Evolutionary conservation across 1,139 yeast species (phyloP).

Genomic region (Hemisphaericaspora xylanilytica): DNA sequence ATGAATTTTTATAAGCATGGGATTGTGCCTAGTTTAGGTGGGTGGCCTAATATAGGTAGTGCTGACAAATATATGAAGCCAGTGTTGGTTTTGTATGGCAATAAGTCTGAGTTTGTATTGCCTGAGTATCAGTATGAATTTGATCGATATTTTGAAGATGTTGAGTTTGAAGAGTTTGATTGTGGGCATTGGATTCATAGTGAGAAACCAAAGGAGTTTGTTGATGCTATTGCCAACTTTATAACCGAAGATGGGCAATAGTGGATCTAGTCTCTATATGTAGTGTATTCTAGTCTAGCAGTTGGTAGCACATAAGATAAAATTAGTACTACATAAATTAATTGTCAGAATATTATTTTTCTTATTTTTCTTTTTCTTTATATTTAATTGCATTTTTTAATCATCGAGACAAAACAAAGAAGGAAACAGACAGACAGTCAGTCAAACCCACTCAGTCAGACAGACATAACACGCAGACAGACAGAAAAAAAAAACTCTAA

Average conservation of each 20-base stretch:
- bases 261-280: no score
- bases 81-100: slow-evolving; percentile 41
- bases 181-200: slow-evolving; percentile 48
- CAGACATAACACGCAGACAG: slow-evolving; percentile 3
- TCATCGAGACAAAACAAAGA: background rate
- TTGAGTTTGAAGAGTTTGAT: slow-evolving; percentile 29
- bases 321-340: no score
- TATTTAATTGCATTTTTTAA: no score
- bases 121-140: slow-evolving; percentile 29
- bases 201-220: slow-evolving; percentile 40
- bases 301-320: no score
- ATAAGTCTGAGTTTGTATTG: slow-evolving; percentile 39
- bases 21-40: slow-evolving; percentile 31
- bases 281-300: no score
- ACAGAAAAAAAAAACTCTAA: background rate
- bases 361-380: no score
- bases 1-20: slow-evolving; percentile 26
- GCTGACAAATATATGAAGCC: slow-evolving; percentile 30
- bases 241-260: slow-evolving; percentile 3
- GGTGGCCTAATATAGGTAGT: slow-evolving; percentile 41
- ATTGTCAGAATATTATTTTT: no score
- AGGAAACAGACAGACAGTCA: background rate
- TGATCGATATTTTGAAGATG: slow-evolving; percentile 33
- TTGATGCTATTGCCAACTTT: slow-evolving; percentile 23
- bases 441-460: no score